These are phyloP conservation scores for Nepenthes mirabilis DNA, from an alignment of 148 eudicot species.

Conservation along the genomic window DNA sequence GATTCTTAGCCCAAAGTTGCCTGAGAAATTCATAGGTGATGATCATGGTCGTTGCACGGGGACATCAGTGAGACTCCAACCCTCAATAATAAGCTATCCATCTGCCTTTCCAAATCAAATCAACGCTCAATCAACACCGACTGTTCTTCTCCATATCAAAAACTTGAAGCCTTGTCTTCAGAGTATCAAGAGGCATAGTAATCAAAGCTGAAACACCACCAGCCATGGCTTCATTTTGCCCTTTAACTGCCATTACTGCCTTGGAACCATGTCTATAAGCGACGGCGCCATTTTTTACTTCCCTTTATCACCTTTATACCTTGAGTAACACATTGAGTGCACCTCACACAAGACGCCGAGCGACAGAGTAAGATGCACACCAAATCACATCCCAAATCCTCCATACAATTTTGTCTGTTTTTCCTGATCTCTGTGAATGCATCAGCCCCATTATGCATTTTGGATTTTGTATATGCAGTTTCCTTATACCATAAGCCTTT, in stretches of 20 bases:
- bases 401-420: constrained; percentile 47
- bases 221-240: constrained; percentile 53
- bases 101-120: constrained; percentile 53
- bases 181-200: constrained; percentile 64
- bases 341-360: constrained; percentile 50
- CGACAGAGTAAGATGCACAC: constrained; percentile 72
- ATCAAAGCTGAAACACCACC: constrained; percentile 55
- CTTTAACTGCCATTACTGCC: constrained; percentile 55
- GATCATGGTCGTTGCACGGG: constrained; percentile 58
- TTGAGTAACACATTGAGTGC: constrained; percentile 22
- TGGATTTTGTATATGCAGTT: constrained; percentile 3
- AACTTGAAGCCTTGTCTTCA: constrained; percentile 60
- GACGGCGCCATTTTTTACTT: constrained; percentile 3
- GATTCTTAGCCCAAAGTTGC: constrained; percentile 48
- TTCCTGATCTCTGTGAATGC: constrained; percentile 51
- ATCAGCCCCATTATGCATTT: constrained; percentile 47
- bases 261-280: constrained; percentile 34
- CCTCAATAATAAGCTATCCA: constrained; percentile 68
- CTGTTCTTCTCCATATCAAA: constrained; percentile 44
- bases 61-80: constrained; percentile 70
- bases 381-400: constrained; percentile 81
- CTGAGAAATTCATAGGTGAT: constrained; percentile 67
- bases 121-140: constrained; percentile 32
- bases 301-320: constrained; percentile 18
- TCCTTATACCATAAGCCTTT: constrained; percentile 75